Conservation (phyloP, 495 filamentous ascomycete genomes). For the Penicillium subrubescens region DNA sequence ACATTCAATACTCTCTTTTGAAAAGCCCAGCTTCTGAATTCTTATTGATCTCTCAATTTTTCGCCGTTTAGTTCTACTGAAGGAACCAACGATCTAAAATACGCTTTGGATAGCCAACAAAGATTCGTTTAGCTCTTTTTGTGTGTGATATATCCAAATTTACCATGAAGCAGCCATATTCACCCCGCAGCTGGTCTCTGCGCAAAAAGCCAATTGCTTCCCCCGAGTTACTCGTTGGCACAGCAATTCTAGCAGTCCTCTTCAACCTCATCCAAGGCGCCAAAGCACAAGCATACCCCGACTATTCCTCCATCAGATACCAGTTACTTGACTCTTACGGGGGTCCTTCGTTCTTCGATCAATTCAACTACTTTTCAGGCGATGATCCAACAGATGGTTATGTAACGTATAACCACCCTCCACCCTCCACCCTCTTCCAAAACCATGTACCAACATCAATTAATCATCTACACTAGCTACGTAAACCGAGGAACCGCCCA, state of each 20-base stretch:
- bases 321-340: slow-evolving; percentile 53
- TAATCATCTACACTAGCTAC: slow-evolving; percentile 27
- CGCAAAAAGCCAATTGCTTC: neutral
- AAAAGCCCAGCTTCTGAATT: neutral
- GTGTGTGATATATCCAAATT: neutral
- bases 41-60: neutral
- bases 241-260: neutral
- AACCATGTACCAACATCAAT: neutral
- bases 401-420: slow-evolving; percentile 50
- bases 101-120: too few species aligned
- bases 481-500: slow-evolving; percentile 34
- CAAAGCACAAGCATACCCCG: slow-evolving; percentile 42
- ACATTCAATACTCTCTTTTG: neutral
- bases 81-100: too few species aligned
- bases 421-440: neutral
- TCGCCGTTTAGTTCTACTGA: neutral
- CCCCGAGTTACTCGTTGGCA: neutral
- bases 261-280: neutral
- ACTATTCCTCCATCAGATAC: slow-evolving; percentile 54
- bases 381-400: slow-evolving; percentile 56
- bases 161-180: neutral
- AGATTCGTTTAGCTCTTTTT: too few species aligned
- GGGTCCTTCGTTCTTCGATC: slow-evolving; percentile 51
- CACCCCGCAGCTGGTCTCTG: neutral
- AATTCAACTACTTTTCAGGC: slow-evolving; percentile 55